These are phyloP conservation scores for Apophysomyces sp. DNA, from an alignment of 371 early-diverging fungal genomes.

Conservation along the genomic window DNA sequence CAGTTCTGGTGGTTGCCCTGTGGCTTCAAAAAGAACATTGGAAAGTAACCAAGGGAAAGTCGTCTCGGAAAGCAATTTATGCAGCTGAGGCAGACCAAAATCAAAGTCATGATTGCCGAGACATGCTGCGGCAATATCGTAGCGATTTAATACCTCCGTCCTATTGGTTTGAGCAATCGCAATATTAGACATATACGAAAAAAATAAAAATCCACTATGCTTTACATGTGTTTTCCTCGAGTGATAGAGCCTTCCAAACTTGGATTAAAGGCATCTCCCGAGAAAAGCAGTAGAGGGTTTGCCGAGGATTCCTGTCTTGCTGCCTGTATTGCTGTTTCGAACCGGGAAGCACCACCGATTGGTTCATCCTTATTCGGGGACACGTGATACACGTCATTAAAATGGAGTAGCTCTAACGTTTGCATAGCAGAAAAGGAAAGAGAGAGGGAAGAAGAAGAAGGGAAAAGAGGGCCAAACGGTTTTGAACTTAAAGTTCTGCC, in stretches of 20 bases:
- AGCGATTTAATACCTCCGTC: slow-evolving; percentile 48
- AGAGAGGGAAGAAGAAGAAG: slow-evolving; percentile 1
- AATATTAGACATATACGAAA: background rate
- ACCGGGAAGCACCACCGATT: slow-evolving; percentile 64
- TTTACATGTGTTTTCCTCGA: slow-evolving; percentile 59
- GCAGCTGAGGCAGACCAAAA: slow-evolving; percentile 57
- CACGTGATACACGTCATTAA: slow-evolving; percentile 67
- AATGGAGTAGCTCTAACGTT: slow-evolving; percentile 43
- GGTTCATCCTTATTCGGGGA: slow-evolving; percentile 48
- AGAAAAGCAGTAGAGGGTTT: slow-evolving; percentile 50
- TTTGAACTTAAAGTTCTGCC: background rate
- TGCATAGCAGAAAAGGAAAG: background rate
- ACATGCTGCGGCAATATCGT: slow-evolving; percentile 53
- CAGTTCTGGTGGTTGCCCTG: slow-evolving; percentile 25
- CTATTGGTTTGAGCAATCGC: background rate
- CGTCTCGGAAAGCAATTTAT: slow-evolving; percentile 32
- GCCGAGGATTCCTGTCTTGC: slow-evolving; percentile 7
- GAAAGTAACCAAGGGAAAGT: slow-evolving; percentile 69
- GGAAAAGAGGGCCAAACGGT: slow-evolving; percentile 2
- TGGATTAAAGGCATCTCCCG: slow-evolving; percentile 67
- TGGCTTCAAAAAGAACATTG: slow-evolving; percentile 49
- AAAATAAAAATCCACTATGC: background rate
- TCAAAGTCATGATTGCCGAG: slow-evolving; percentile 74
- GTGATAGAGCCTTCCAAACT: slow-evolving; percentile 60
- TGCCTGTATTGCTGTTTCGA: slow-evolving; percentile 36